phyloP scores from a whole-genome alignment of 768 basidiomycete species.

The Kwoniella dendrophila region DNA sequence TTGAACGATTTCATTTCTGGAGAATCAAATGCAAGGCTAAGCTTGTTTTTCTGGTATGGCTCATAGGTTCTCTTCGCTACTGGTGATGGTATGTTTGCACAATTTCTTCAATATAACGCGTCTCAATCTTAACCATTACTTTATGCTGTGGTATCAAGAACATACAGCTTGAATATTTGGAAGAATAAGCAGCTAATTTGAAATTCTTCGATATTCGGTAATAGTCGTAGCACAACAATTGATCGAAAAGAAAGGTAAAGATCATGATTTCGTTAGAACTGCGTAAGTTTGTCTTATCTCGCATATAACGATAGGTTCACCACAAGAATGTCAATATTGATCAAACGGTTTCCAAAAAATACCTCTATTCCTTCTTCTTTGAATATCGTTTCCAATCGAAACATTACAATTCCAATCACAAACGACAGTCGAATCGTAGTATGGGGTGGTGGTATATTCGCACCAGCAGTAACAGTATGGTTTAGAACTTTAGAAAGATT shows the following conservation, averaged over 20 bases:
- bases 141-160: background rate
- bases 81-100: conserved; percentile 59
- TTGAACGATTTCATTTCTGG: background rate
- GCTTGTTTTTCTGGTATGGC: background rate
- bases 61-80: conserved; percentile 50
- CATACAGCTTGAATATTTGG: background rate
- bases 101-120: background rate
- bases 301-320: background rate
- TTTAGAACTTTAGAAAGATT: conserved; percentile 72
- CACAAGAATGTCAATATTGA: conserved; percentile 55
- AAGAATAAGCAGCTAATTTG: conserved; percentile 58
- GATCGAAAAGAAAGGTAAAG: conserved; percentile 69
- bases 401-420: too few species aligned
- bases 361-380: too few species aligned
- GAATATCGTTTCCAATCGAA: too few species aligned
- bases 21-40: background rate
- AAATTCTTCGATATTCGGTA: background rate
- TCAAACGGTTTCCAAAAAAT: too few species aligned
- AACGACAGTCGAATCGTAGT: conserved; percentile 51
- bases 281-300: conserved; percentile 33
- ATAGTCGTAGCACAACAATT: conserved; percentile 78
- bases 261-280: conserved; percentile 65
- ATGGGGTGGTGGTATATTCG: conserved; percentile 79
- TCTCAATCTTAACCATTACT: background rate
- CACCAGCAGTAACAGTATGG: conserved; percentile 81